A percentile compares a stretch with the other conserved stretches of the same genome.
phyloP scores from a whole-genome alignment of 2,329 filamentous ascomycete genomes.

The Cladophialophora immunda region DNA sequence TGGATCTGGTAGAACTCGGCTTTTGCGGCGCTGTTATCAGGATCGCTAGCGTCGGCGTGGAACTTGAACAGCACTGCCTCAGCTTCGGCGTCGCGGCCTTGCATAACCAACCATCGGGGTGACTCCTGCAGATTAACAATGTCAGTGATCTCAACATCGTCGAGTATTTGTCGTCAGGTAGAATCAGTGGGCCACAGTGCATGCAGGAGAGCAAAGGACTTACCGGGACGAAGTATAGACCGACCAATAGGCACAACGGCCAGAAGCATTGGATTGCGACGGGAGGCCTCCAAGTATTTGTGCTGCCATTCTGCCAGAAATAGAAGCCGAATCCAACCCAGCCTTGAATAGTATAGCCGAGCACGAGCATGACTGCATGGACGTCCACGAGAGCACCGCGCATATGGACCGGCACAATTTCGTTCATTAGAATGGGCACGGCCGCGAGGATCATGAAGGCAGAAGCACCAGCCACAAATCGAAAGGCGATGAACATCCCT shows the following conservation, averaged over 20 bases:
- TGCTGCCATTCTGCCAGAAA: constrained; percentile 35
- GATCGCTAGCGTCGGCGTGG: constrained; percentile 30
- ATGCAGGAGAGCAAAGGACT: not conserved
- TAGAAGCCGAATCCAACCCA: constrained; percentile 40
- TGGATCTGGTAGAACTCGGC: constrained; percentile 40
- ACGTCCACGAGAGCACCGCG: constrained; percentile 37
- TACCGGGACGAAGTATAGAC: constrained; percentile 37
- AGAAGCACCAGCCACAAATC: constrained; percentile 36
- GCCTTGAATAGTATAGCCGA: constrained; percentile 36
- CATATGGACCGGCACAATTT: constrained; percentile 35
- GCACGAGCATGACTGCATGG: constrained; percentile 33
- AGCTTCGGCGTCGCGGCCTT: constrained; percentile 37
- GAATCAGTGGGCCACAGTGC: not conserved
- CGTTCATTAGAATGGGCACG: constrained; percentile 38
- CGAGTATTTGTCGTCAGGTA: not conserved
- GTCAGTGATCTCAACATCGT: not conserved
- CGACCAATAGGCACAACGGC: constrained; percentile 33
- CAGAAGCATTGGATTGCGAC: constrained; percentile 34
- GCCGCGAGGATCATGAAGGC: constrained; percentile 39
- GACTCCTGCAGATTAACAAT: constrained; percentile 9
- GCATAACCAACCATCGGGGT: constrained; percentile 38
- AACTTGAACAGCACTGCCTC: constrained; percentile 33
- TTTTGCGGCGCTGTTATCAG: constrained; percentile 27
- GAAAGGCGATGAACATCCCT: constrained; percentile 38
- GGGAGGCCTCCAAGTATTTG: constrained; percentile 39